Base-by-base conservation (phyloP, 1,284 basidiomycete species). In the Hypsizygus ulmarius region DNA sequence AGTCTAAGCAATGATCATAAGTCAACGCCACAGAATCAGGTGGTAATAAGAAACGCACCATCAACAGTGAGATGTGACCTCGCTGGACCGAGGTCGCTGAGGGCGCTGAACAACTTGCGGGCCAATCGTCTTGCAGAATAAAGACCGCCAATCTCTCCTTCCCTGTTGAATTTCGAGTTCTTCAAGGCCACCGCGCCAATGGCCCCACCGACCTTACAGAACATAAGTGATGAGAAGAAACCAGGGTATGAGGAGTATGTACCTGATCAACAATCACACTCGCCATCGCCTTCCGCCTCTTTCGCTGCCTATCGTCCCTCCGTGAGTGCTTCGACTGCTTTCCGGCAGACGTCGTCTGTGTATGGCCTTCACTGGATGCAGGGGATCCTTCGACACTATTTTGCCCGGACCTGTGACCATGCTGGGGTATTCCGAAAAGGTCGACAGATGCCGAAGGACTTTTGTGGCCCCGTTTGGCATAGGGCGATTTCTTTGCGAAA, bases 61-160 rank as follows among this genome's bases (percentile, higher is more conserved):
- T 87, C 81, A 16, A 88, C 83, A 38, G 83, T 54, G 15, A 89
- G 72, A 62, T 85, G 75, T 30, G 73, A 70, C 47, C 82, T 67
- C 28, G 76, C 72, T 10, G 84, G 84, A 54, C 73, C 68, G 3
- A 79, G 77, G 43, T 82, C 77, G 50, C 77, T 86, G 25, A 90
- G 68, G 15, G 80, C 74, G 53, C 75, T 73, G 63, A 92, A 93
- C 47, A 93, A 66, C 60, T 90, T 86, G 55, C 78, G 75, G 9
- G 90, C 90, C 21, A 93, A 68, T 58, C 77, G 79, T 47, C 86
- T 73, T 1, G 90, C 90, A 2, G 86, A 89, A 54, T 80, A 72
- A 51, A 88, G 66, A 25, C 78, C 78, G 28, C 78, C 75, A 34
- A 81, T 64, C 53, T 79, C 77, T 32, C 70, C 77, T 25, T 75